Conservation (phyloP, 441 rosid species). For the Adansonia rubrostipa region DNA sequence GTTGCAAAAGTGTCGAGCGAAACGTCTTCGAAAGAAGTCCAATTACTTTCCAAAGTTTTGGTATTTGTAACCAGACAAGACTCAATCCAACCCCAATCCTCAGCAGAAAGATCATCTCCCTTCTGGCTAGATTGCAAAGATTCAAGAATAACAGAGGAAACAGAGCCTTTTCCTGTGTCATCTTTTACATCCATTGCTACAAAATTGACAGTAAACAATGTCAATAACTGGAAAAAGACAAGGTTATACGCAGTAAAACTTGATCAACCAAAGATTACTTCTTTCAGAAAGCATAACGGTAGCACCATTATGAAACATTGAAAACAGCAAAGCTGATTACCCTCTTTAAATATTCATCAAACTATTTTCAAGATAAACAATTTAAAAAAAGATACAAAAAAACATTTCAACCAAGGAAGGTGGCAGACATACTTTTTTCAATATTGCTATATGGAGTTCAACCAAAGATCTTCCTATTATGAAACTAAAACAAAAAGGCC, state of each 20-base stretch:
- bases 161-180: conserved; percentile 42
- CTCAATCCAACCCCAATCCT: conserved; percentile 79
- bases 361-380: neutral
- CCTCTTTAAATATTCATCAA: neutral
- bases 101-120: conserved; percentile 44
- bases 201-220: conserved; percentile 10
- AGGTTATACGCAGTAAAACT: neutral
- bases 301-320: neutral
- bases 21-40: conserved; percentile 65
- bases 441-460: too few species aligned
- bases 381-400: neutral
- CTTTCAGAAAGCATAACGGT: neutral
- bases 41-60: conserved; percentile 49
- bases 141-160: conserved; percentile 40
- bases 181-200: conserved; percentile 55
- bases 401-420: neutral
- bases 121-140: conserved; percentile 37
- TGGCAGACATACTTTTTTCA: neutral
- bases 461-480: too few species aligned
- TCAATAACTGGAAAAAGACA: conserved; percentile 23
- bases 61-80: conserved; percentile 66
- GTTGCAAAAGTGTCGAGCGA: conserved; percentile 40
- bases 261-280: neutral
- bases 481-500: neutral
- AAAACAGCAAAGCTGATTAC: conserved; percentile 2